Evolutionary conservation across 164 flowering plant species (phyloP), one percentile per base, ranked within the genome.

Genomic region (Hamamelis virginiana): DNA sequence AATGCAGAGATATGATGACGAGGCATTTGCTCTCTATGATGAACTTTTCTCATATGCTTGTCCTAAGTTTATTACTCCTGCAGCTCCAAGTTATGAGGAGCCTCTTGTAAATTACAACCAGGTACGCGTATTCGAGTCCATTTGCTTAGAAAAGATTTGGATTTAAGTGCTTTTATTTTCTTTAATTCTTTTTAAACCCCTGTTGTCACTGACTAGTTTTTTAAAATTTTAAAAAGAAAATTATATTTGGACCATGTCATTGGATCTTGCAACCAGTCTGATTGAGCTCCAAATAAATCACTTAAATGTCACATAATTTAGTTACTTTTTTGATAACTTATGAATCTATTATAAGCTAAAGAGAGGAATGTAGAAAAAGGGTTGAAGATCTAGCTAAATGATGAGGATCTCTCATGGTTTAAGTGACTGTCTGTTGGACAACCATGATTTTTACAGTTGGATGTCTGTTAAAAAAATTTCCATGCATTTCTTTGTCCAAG

Each of bases 41-140:
- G 99, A 96, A 83, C 96, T 91, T 56, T 96, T 96, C 84, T 96
- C 99, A 2, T 96, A 96, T 85, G 98, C 98, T 25, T 96, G 99
- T 62, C 99, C 99, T 9, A 96, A 96, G 78, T 96, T 96, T 72
- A 96, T 96, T 59, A 96, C 97, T 21, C 98, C 99, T 9, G 90
- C 98, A 27, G 86, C 92, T 55, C 94, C 98, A 15, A 81, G 78
- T 74, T 96, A 77, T 76, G 95, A 90, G 65, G 98, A 96, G 77
- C 96, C 98, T 71, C 90, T 96, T 65, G 97, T 93, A 46, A 96
- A 96, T 53, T 96, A 96, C 82, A 96, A 96, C 82, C 99, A 93
- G 95, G 98, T 95, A 73, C 21, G 5, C 11, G 6, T 47, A 51
- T 44, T 16, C n/a, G 23, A 62, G 22, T 12, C 25, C 19, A 53